Base-by-base conservation (phyloP, 345 rosid genomes). In the Pistacia vera region DNA sequence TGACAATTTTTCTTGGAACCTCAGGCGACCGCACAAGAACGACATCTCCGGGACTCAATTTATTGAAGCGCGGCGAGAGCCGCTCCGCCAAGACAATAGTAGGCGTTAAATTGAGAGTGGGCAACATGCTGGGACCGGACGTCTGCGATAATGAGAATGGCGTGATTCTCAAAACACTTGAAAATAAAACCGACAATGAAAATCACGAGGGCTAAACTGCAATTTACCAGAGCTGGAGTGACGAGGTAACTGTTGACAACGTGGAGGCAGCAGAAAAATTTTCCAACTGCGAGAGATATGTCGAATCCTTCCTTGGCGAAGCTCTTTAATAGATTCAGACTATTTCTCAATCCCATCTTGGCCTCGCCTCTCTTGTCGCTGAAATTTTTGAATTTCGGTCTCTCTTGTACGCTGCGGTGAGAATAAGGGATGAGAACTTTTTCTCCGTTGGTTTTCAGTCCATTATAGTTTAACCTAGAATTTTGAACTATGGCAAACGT, bases 81-180 rank as follows among this genome's bases (percentile, higher is more conserved):
- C 88, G 80, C 81, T 94, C 97, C 11, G 82, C 92, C 66, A 92
- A 60, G 58, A 88, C 38, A 5, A 88, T 4, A 65, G 86, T 83
- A 1, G 93, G 93, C 0, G 87, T 81, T 55, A 85, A 64, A 75
- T 72, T 82, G 28, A 94, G 41, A 18, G 94, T 90, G 1, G 93
- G 98, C 7, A 78, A 77, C 97, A 92, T 94, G 83, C 96, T 92
- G 73, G 98, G 96, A 51, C 98, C 97, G 18, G 68, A 77, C 11
- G 84, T 54, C 94, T 92, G 79, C 77, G 62, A 66, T 35, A 61
- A 38, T 49, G 38, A 54, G 18, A 57, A 64, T 70, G 30, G 80
- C 4, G 7, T 38, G 41, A 38, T 38, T 51, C 35, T 55, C 54
- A 64, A 48, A 64, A 64, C 17, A 68, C 28, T 25, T 68, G 36